Percentiles rank a stretch among this genome's conserved stretches.
These are phyloP conservation scores for Guadua angustifolia DNA, from an alignment of 176 grass and related monocot species.

Conservation along the genomic window DNA sequence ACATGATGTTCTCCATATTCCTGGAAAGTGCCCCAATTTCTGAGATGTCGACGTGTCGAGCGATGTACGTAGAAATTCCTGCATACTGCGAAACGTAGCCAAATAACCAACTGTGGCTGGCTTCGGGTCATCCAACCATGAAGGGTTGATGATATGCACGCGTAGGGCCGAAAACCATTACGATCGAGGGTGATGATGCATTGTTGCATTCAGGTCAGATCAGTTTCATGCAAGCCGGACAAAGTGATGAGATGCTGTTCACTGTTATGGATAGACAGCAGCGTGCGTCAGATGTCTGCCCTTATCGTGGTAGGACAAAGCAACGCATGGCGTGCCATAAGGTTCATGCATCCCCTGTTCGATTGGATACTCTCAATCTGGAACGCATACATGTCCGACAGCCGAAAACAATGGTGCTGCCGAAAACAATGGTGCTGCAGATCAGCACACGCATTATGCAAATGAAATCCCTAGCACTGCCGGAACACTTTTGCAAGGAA, in stretches of 20 bases:
- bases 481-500: not conserved
- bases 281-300: not conserved
- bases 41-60: not conserved
- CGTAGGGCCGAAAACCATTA: slow-evolving; percentile 1
- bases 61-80: not conserved
- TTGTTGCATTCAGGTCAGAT: slow-evolving; percentile 14
- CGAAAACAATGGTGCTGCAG: not conserved
- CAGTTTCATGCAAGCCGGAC: slow-evolving; percentile 28
- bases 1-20: not conserved
- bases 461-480: not conserved
- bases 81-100: not conserved
- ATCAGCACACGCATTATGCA: not conserved
- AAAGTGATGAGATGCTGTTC: not conserved
- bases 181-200: not conserved
- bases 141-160: slow-evolving; percentile 1
- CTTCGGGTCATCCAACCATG: not conserved
- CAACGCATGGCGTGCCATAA: slow-evolving; percentile 44
- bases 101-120: not conserved
- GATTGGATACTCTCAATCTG: not conserved
- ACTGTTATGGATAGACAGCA: not conserved
- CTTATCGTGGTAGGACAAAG: slow-evolving; percentile 34
- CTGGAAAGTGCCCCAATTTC: not conserved
- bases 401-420: not conserved
- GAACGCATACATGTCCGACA: slow-evolving; percentile 9
- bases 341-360: slow-evolving; percentile 16